A percentile compares a stretch with the other conserved stretches of the same genome.
These are phyloP conservation scores for Starmerella ratchasimensis DNA, from an alignment of 805 yeast genomes.

Conservation along the genomic window DNA sequence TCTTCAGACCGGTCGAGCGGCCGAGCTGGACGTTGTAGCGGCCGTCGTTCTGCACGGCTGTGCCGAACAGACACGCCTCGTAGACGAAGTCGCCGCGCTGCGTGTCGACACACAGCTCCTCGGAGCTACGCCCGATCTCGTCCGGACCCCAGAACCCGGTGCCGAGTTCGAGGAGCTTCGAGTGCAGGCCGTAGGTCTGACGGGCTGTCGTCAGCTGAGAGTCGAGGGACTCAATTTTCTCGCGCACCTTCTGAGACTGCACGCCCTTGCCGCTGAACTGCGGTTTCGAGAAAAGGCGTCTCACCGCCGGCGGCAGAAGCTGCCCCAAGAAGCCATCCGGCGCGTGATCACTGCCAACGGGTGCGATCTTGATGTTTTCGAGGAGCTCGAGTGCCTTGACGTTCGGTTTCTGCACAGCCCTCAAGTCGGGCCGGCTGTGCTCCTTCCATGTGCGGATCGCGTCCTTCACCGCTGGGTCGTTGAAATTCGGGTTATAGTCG, in stretches of 20 bases:
- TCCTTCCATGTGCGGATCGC: conserved; percentile 37
- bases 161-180: conserved; percentile 6
- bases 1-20: conserved; percentile 18
- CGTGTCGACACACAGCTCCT: conserved; percentile 35
- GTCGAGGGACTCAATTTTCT: neutral
- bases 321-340: neutral
- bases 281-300: neutral
- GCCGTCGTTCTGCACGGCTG: conserved; percentile 36
- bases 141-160: conserved; percentile 37
- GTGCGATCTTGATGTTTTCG: conserved; percentile 9
- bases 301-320: conserved; percentile 3
- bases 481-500: conserved; percentile 69
- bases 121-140: conserved; percentile 49
- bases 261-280: neutral
- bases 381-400: conserved; percentile 4
- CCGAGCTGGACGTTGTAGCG: conserved; percentile 45
- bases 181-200: conserved; percentile 17
- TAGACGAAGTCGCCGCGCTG: conserved; percentile 57
- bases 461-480: conserved; percentile 72
- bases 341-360: neutral
- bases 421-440: conserved; percentile 13
- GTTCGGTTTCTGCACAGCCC: neutral
- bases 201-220: conserved; percentile 6
- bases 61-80: conserved; percentile 43
- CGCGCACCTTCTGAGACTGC: conserved; percentile 2